Base-by-base conservation (phyloP, 2,329 filamentous ascomycete species). In the Fusarium sp. region DNA sequence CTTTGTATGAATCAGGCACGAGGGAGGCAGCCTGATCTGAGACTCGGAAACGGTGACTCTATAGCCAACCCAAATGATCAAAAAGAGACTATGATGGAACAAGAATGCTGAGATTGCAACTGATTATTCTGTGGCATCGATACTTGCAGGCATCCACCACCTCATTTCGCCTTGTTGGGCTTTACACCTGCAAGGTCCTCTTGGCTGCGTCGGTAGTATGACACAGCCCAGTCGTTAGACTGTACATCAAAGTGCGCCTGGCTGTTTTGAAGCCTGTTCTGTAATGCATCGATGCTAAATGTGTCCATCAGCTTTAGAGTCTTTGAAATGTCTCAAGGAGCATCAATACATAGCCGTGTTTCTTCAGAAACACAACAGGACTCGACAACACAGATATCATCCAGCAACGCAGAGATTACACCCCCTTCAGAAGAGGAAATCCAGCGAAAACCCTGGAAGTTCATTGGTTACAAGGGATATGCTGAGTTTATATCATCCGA, bases 401-500 rank as follows among this genome's bases (percentile, higher is more conserved):
- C 27, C 27, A 30, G 27, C 2, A 30, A 30, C 7, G 9, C 27
- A 30, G 27, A 30, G 27, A 30, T 30, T 30, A 10, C 18, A 14
- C 63, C 39, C 10, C 37, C 23, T 10, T 56, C 35, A 5, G 8
- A 59, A 7, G 41, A 61, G 0, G 64, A 70, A 34, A 56, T 70
- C 1, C 43, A 57, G 1, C 37, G 2, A 5, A 80, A 80, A 34
- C 78, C 79, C 5, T 82, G 80, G 80, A 81, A 82, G 52, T 81
- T 79, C 50, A 73, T 79, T 9, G 80, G 81, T 0, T 82, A 81
- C 45, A 69, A 60, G 14, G 75, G 76, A 25, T 82, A 80, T 57
- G 10, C 77, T 1, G 34, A 76, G 2, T 82, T 82, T 52, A 61
- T 82, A 6, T 72, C 79, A 6, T 80, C 81, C 0, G 81, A 83